Evolutionary conservation across 169 alveolate species (phyloP), one percentile per base, ranked within the genome.

Genomic region (Neospora caninum): DNA sequence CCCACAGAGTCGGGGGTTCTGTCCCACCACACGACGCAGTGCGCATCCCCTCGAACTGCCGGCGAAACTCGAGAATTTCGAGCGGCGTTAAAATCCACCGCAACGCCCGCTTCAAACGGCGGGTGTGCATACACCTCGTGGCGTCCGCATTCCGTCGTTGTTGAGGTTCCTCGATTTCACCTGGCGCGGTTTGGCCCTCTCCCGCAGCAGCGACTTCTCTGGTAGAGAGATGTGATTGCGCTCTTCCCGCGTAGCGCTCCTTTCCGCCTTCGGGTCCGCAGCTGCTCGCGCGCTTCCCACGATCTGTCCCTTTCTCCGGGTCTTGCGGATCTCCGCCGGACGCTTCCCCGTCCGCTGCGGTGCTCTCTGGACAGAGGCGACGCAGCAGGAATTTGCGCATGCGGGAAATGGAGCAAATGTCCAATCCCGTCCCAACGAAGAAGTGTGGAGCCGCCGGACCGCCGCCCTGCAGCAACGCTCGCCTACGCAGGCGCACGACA

Each of bases 381-480:
- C 39, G 34, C n/a, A 64, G 39, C 25, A 73, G 18, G 43, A 73
- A 73, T 18, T 27, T 18, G 9, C 25, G 84, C 42, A 73, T 73
- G 84, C 84, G 84, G 25, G 84, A 73, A 36, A 73, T 36, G 27
- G 84, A 22, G 42, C 84, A 73, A 13, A 31, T 10, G 43, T 73
- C 84, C 39, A 73, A 10, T 0, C 84, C 84, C 41, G 84, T 31
- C 4, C 84, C 84, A 22, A 73, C 45, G 43, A 73, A 10, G n/a
- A 34, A 73, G 42, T 73, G 84, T 1, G 84, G 84, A 1, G 84
- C 84, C 39, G 42, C 38, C 4, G 84, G 84, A 0, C 84, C 84
- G 22, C 84, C 84, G 22, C 84, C 84, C 84, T 73, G 84, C 84
- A 73, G 84, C 84, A 73, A n/a, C 41, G 45, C 84, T 22, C 84